Percentiles rank a stretch among this genome's conserved stretches.
These are phyloP conservation scores for Teunomyces gatunensis DNA, from an alignment of 805 yeast genomes.

Conservation along the genomic window DNA sequence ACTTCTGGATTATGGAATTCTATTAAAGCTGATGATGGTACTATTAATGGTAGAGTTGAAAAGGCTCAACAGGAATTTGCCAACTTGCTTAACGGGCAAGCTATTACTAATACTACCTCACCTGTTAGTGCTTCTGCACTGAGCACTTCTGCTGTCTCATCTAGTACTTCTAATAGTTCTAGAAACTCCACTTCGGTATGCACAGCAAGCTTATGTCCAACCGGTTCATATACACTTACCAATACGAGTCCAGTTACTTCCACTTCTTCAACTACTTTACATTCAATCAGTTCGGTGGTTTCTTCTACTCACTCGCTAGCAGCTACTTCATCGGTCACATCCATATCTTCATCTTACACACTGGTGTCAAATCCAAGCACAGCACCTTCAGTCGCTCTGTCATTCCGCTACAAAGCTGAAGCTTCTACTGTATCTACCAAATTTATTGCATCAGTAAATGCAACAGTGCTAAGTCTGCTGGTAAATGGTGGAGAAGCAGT, in stretches of 20 bases:
- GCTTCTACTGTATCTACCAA: background rate
- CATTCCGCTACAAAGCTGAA: background rate
- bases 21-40: slow-evolving; percentile 39
- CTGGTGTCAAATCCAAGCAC: background rate
- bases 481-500: background rate
- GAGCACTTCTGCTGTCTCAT: slow-evolving; percentile 8
- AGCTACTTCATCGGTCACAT: background rate
- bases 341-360: background rate
- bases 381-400: background rate
- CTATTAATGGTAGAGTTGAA: slow-evolving; percentile 17
- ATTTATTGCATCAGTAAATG: background rate
- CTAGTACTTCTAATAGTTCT: background rate
- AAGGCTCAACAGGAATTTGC: slow-evolving; percentile 8
- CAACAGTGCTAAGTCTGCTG: background rate
- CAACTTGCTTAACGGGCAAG: slow-evolving; percentile 6
- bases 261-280: background rate
- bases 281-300: background rate
- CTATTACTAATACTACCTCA: slow-evolving; percentile 1
- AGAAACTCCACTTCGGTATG: background rate
- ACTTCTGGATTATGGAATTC: slow-evolving; percentile 37
- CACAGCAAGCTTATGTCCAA: background rate
- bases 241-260: background rate
- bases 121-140: slow-evolving; percentile 4
- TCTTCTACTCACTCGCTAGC: background rate
- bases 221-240: background rate